Conservation (phyloP, 1,284 basidiomycete genomes). For the Microstroma glucosiphilum region DNA sequence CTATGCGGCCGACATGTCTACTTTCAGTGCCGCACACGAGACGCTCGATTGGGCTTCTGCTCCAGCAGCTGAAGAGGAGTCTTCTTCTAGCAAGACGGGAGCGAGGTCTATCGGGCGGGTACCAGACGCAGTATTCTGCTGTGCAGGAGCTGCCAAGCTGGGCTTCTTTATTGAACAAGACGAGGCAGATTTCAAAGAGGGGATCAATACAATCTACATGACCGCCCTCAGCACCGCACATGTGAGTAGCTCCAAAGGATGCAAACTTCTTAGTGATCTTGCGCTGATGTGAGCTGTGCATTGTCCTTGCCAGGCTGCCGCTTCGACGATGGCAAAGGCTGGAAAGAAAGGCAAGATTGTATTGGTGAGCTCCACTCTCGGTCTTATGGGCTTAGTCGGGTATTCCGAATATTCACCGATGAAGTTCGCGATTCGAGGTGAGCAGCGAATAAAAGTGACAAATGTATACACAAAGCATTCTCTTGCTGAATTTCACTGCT, state of each 20-base stretch:
- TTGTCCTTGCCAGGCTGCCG: constrained; percentile 58
- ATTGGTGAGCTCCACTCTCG: constrained; percentile 74
- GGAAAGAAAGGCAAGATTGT: constrained; percentile 64
- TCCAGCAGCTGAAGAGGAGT: neutral
- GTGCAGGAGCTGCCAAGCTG: constrained; percentile 66
- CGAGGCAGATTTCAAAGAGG: constrained; percentile 58
- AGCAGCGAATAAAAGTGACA: constrained; percentile 14
- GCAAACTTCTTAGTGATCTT: neutral
- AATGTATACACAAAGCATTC: neutral
- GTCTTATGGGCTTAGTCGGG: constrained; percentile 73
- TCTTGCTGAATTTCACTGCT: neutral
- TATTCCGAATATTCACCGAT: constrained; percentile 79
- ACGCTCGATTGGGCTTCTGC: constrained; percentile 56
- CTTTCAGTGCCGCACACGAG: constrained; percentile 54
- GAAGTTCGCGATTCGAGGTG: constrained; percentile 82
- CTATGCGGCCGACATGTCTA: constrained; percentile 40
- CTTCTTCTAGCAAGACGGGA: constrained; percentile 24
- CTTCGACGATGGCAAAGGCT: constrained; percentile 65
- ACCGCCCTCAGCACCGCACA: constrained; percentile 67
- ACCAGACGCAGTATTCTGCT: constrained; percentile 68
- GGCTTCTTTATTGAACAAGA: constrained; percentile 67
- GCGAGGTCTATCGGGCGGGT: constrained; percentile 57
- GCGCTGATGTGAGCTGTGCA: neutral
- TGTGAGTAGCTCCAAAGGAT: constrained; percentile 54
- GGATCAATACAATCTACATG: constrained; percentile 55